Percentiles rank a stretch among this genome's conserved stretches.
These are phyloP conservation scores for Populus tremula DNA, from an alignment of 345 rosid species.

Conservation along the genomic window DNA sequence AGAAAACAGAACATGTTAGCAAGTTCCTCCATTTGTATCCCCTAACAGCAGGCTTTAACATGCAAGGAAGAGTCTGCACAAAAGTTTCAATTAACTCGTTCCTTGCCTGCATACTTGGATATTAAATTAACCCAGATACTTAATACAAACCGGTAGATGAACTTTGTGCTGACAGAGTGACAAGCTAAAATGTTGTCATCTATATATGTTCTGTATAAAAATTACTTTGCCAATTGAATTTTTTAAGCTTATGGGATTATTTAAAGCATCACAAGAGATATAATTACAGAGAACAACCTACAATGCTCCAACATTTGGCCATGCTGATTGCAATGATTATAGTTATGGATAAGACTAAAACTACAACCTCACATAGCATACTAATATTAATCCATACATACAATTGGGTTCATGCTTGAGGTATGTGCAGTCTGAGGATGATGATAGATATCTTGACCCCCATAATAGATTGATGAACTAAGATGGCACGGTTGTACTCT, in stretches of 20 bases:
- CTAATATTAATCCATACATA: slow-evolving; percentile 22
- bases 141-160: not conserved
- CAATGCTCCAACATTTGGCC: no score
- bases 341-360: no score
- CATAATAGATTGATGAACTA: slow-evolving; percentile 81
- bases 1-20: not conserved
- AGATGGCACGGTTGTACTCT: slow-evolving; percentile 65
- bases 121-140: not conserved
- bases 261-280: no score
- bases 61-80: not conserved
- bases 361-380: no score
- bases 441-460: slow-evolving; percentile 66
- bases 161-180: no score
- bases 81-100: not conserved
- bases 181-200: no score
- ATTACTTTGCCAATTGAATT: no score
- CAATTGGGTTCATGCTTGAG: slow-evolving; percentile 47
- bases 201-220: no score
- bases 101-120: not conserved
- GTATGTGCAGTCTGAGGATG: slow-evolving; percentile 39
- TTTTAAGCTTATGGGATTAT: no score
- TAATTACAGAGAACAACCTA: no score
- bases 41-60: not conserved
- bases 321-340: no score
- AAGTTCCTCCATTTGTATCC: not conserved